Conservation (phyloP, 2,329 filamentous ascomycete genomes). For the Alternaria gansuensis region DNA sequence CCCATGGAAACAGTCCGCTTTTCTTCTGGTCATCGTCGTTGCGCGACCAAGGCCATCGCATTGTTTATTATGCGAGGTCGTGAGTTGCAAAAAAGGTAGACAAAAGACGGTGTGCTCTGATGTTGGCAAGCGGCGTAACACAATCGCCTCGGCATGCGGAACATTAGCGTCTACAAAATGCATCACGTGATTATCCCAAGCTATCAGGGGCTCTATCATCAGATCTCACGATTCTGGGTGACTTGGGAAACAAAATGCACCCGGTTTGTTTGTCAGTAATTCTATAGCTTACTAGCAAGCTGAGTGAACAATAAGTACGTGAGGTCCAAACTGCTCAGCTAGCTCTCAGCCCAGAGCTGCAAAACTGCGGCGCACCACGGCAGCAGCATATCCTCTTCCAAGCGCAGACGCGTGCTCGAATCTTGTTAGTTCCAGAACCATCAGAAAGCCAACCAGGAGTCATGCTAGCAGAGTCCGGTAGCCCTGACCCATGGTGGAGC, state of each 20-base stretch:
- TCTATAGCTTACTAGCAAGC: background rate
- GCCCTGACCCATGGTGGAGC: background rate
- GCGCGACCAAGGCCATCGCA: slow-evolving; percentile 56
- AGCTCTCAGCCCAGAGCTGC: background rate
- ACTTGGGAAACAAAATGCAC: background rate
- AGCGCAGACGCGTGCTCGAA: background rate
- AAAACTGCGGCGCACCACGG: background rate
- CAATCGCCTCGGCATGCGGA: slow-evolving; percentile 4
- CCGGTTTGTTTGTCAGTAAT: background rate
- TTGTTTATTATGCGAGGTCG: slow-evolving; percentile 44
- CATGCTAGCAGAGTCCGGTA: background rate
- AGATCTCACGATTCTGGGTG: background rate
- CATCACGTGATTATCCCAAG: slow-evolving; percentile 1
- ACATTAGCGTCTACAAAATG: background rate
- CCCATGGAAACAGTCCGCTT: slow-evolving; percentile 33
- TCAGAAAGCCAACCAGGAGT: background rate
- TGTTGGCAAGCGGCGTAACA: slow-evolving; percentile 5
- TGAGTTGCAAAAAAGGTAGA: slow-evolving; percentile 18
- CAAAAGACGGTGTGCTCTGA: slow-evolving; percentile 8
- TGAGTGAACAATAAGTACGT: background rate
- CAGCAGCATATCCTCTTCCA: background rate
- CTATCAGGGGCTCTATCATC: background rate
- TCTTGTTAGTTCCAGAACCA: background rate
- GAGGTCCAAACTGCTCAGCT: background rate
- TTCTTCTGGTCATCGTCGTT: slow-evolving; percentile 44